Evolutionary conservation across 2,329 filamentous ascomycete species (phyloP), one percentile per base, ranked within the genome.

Genomic region (Diaporthe citrichinensis): DNA sequence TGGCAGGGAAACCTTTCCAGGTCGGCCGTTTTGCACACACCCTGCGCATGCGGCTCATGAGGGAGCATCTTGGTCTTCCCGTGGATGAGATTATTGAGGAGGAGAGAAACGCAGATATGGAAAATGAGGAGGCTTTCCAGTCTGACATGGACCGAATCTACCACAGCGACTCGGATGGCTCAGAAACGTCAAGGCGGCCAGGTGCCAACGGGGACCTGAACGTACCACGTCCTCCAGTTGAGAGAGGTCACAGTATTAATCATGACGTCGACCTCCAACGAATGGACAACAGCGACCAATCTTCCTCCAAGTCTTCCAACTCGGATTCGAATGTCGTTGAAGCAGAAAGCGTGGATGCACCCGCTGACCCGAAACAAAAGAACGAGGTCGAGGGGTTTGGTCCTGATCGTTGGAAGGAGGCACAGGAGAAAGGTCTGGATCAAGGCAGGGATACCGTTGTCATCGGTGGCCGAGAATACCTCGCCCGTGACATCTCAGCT

Each of bases 11-110:
- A 80, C 94, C 95, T 7, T 99, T 98, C 83, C 92, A 93, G 74
- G 97, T 98, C 49, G 96, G 95, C 58, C 92, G 95, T 36, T 99
- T 98, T 84, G 94, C 97, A 8, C 96, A 98, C 83, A 97, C 95
- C 0, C 90, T 99, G 71, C 95, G 97, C 41, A 92, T 98, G 87
- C 94, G 97, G 36, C 88, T 98, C 67, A 98, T 98, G 97, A 91
- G 96, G 77, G 97, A 99, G 84, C 97, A 99, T 86, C 88, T 99
- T 41, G 97, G 97, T n/a, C 87, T 98, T 53, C 96, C 98, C 81
- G 95, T 98, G 5, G 97, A 99, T 83, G 94, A 95, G 80, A 93
- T 98, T 76, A 91, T 94, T 81, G 95, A 97, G 81, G 92, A 96
- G 77, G 93, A 95, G 78, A 89, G 93, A 69, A 89, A 91, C 78